Conservation (phyloP, 352 stramenopile species). For the Globisporangium nagaii region DNA sequence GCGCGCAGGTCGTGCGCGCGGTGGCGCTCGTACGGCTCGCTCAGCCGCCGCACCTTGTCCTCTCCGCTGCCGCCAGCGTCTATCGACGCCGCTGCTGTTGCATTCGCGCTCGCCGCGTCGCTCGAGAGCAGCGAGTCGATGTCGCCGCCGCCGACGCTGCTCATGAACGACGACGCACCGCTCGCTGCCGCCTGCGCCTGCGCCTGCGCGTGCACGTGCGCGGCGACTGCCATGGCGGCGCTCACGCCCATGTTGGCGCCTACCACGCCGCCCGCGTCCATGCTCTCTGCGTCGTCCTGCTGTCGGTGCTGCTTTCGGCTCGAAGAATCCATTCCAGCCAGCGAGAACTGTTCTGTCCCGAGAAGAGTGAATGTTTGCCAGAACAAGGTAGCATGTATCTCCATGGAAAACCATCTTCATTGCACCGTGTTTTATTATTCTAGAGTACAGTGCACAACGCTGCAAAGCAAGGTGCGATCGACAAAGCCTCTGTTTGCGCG, state of each 20-base stretch:
- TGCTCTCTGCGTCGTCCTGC: not conserved
- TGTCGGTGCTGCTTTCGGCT: no score
- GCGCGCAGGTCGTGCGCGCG: slow-evolving; percentile 68
- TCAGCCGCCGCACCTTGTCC: slow-evolving; percentile 32
- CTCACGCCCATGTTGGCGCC: slow-evolving; percentile 1
- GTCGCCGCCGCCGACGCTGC: slow-evolving; percentile 37
- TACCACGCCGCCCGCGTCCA: not conserved
- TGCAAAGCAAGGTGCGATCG: no score
- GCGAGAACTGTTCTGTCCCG: not conserved
- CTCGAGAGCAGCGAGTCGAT: slow-evolving; percentile 67
- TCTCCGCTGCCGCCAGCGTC: slow-evolving; percentile 34
- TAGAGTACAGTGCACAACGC: no score
- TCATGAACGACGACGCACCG: slow-evolving; percentile 34
- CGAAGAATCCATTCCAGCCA: no score
- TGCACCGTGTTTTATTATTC: no score
- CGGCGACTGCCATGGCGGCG: not conserved
- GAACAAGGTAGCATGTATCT: no score
- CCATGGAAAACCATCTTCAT: no score
- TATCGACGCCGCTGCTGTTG: slow-evolving; percentile 27
- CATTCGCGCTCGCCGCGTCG: slow-evolving; percentile 7
- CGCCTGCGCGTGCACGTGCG: not conserved
- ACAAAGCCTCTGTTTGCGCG: no score
- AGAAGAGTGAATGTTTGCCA: not conserved
- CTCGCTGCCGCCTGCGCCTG: not conserved
- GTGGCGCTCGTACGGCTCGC: slow-evolving; percentile 72